Evolutionary conservation across 106 monocot genomes (phyloP).

Genomic region (Dendrobium chrysotoxum): DNA sequence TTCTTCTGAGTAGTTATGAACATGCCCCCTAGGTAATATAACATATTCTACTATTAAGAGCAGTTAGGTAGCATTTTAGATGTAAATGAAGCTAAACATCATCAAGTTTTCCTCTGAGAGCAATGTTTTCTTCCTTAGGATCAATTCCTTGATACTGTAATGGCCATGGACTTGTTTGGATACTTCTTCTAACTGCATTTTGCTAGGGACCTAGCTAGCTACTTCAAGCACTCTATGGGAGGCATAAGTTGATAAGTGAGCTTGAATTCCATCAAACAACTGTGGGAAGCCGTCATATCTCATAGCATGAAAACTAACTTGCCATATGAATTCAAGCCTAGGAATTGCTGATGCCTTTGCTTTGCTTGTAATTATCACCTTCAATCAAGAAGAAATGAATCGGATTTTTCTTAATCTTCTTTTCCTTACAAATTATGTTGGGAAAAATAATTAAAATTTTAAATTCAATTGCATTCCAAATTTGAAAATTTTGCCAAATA

Average conservation of each 20-base stretch:
- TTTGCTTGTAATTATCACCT: no score
- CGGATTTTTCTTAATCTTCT: no score
- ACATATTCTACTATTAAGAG: slow-evolving; percentile 53
- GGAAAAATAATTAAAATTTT: no score
- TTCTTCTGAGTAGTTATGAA: slow-evolving; percentile 24
- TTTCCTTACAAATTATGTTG: no score
- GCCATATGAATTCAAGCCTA: slow-evolving; percentile 53
- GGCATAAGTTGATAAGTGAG: slow-evolving; percentile 72
- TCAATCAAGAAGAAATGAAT: no score
- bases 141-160: slow-evolving; percentile 37
- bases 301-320: slow-evolving; percentile 67
- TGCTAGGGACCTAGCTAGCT: slow-evolving; percentile 40
- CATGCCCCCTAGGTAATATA: slow-evolving; percentile 81
- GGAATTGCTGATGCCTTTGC: slow-evolving; percentile 39
- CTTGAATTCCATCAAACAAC: slow-evolving; percentile 67
- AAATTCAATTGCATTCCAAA: no score
- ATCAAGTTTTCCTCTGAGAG: slow-evolving; percentile 52
- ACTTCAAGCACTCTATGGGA: slow-evolving; percentile 57
- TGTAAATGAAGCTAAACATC: slow-evolving; percentile 57
- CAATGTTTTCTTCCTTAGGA: slow-evolving; percentile 68
- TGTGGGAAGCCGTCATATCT: slow-evolving; percentile 27
- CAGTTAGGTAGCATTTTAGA: slow-evolving; percentile 51
- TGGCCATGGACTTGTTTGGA: slow-evolving; percentile 49
- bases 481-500: no score
- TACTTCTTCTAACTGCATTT: slow-evolving; percentile 65